These are phyloP conservation scores for Ruellia speciosa DNA, from an alignment of 305 asterid genomes.

Conservation along the genomic window DNA sequence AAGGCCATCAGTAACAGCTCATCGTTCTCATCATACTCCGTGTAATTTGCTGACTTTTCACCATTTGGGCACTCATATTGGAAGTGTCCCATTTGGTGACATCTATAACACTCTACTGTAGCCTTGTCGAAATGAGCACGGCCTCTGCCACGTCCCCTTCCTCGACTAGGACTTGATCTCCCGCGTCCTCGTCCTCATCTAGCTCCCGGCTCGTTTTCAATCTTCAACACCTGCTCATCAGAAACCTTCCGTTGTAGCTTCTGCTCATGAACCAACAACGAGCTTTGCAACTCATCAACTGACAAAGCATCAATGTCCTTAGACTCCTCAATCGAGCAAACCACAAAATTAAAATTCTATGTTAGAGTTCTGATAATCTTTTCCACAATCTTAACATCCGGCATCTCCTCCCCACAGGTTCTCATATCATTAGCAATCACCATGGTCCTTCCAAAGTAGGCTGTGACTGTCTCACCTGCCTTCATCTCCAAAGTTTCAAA, in stretches of 20 bases:
- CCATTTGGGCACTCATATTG: too few relatives aligned
- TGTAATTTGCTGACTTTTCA: too few relatives aligned
- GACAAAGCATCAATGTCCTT: not conserved
- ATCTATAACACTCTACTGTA: too few relatives aligned
- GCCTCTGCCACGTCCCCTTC: too few relatives aligned
- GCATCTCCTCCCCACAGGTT: not conserved
- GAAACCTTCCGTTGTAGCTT: not conserved
- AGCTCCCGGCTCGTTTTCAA: too few relatives aligned
- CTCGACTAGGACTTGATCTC: too few relatives aligned
- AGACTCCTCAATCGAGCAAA: constrained; percentile 7
- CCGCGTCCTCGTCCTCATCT: too few relatives aligned
- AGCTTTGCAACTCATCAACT: constrained; percentile 2
- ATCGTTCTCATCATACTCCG: too few relatives aligned
- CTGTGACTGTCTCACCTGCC: not conserved
- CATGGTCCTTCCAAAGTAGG: not conserved
- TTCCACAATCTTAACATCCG: not conserved
- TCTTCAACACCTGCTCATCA: too few relatives aligned
- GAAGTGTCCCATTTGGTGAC: too few relatives aligned
- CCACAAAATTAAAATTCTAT: not conserved
- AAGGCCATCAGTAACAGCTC: too few relatives aligned
- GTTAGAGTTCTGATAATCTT: not conserved
- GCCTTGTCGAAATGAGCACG: too few relatives aligned
- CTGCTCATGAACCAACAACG: not conserved
- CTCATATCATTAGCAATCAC: not conserved
- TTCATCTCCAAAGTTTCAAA: not conserved